Conservation (phyloP, 345 rosid species). For the Reutealis trisperma region DNA sequence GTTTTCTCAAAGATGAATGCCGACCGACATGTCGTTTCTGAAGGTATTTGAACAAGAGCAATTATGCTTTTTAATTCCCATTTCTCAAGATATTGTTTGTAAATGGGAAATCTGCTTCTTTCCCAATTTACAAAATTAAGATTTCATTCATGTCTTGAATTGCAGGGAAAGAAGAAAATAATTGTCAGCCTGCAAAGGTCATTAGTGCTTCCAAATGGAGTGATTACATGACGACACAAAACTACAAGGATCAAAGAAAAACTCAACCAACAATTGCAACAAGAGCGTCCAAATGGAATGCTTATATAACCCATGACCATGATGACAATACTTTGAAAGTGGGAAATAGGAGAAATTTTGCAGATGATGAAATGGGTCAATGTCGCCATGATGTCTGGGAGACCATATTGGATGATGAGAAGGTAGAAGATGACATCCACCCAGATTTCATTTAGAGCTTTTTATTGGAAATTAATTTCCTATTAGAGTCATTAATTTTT, state of each 20-base stretch:
- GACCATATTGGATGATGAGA: slow-evolving; percentile 25
- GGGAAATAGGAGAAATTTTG: neutral
- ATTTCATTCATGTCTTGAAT: neutral
- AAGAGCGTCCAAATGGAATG: slow-evolving; percentile 46
- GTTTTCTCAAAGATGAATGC: slow-evolving; percentile 30
- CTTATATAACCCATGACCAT: slow-evolving; percentile 39
- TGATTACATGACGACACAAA: slow-evolving; percentile 16
- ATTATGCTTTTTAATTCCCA: no score
- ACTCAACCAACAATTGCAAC: slow-evolving; percentile 6
- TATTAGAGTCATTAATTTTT: no score
- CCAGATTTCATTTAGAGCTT: slow-evolving; percentile 55
- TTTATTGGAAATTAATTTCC: no score
- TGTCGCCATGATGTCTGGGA: slow-evolving; percentile 28
- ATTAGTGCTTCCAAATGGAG: slow-evolving; percentile 22
- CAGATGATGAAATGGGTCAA: slow-evolving; percentile 20
- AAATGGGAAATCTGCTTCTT: neutral
- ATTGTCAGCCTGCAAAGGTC: neutral
- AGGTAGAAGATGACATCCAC: slow-evolving; percentile 69
- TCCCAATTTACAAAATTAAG: neutral
- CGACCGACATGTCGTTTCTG: slow-evolving; percentile 9
- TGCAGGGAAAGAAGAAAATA: slow-evolving; percentile 17
- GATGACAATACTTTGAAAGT: neutral
- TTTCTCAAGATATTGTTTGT: no score
- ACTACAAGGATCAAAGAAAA: slow-evolving; percentile 11
- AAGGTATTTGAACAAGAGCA: slow-evolving; percentile 19